A percentile compares a stretch with the other conserved stretches of the same genome.
These are phyloP conservation scores for Colletotrichum sp. DNA, from an alignment of 2,329 filamentous ascomycete genomes.

Conservation along the genomic window DNA sequence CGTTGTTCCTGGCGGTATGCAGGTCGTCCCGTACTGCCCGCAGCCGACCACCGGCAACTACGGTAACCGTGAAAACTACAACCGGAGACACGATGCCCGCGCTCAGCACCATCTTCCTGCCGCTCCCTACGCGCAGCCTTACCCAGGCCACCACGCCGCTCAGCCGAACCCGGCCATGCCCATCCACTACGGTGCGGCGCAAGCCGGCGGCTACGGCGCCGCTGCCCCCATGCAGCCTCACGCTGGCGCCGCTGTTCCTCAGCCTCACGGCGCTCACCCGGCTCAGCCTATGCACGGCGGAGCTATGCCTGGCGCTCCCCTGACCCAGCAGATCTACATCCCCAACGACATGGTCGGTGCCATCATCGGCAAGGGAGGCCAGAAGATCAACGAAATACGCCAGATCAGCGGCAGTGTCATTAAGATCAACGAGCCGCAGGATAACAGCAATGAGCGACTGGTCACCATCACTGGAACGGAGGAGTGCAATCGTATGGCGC, in stretches of 20 bases:
- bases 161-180: constrained; percentile 68
- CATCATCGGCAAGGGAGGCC: constrained; percentile 97
- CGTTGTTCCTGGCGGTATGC: constrained; percentile 95
- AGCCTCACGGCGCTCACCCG: constrained; percentile 56
- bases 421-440: constrained; percentile 99
- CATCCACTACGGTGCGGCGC: constrained; percentile 75
- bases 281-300: constrained; percentile 75
- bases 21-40: constrained; percentile 97
- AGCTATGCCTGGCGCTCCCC: constrained; percentile 74
- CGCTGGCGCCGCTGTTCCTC: constrained; percentile 61
- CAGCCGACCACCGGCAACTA: constrained; percentile 93
- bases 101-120: constrained; percentile 70
- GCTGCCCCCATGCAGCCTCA: constrained; percentile 82
- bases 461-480: constrained; percentile 98
- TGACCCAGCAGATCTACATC: constrained; percentile 99
- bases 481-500: constrained; percentile 99
- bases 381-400: constrained; percentile 99
- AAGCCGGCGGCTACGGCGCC: constrained; percentile 76
- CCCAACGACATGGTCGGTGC: constrained; percentile 99
- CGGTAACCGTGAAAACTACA: constrained; percentile 86
- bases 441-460: constrained; percentile 97
- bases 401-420: constrained; percentile 97
- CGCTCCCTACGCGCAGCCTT: constrained; percentile 77
- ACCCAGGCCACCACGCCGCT: constrained; percentile 66
- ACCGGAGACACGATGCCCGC: constrained; percentile 74